These are phyloP conservation scores for Hura crepitans DNA, from an alignment of 441 rosid species.

Conservation along the genomic window DNA sequence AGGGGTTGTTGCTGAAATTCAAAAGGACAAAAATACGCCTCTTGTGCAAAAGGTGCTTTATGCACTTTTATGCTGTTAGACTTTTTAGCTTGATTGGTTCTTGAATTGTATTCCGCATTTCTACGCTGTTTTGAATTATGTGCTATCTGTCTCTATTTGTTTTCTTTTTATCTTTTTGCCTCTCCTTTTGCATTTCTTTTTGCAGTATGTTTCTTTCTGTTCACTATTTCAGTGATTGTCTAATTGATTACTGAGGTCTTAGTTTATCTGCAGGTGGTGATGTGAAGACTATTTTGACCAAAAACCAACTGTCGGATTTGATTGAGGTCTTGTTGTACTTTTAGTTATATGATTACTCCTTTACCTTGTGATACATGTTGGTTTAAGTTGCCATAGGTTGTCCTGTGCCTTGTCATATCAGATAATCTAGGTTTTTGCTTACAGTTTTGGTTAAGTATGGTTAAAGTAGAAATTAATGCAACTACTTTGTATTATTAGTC, in stretches of 20 bases:
- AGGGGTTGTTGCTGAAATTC: constrained; percentile 89
- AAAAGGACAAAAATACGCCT: constrained; percentile 69
- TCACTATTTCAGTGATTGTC: constrained; percentile 18
- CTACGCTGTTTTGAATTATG: constrained; percentile 1
- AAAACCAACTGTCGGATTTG: constrained; percentile 61
- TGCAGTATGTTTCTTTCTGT: constrained; percentile 7
- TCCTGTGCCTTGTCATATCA: constrained; percentile 6
- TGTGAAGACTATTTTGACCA: constrained; percentile 64
- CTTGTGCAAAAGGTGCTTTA: constrained; percentile 74
- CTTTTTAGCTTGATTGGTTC: constrained; percentile 1
- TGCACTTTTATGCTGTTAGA: constrained; percentile 24
- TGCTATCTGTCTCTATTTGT: background rate
- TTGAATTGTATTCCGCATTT: constrained; percentile 5
- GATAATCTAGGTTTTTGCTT: background rate
- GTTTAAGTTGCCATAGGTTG: constrained; percentile 12
- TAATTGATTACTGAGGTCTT: constrained; percentile 36
- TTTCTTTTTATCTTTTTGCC: background rate
- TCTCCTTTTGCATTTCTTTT: background rate
- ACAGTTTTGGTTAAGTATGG: background rate
- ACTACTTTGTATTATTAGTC: background rate
- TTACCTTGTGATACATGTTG: constrained; percentile 7
- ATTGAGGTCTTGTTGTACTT: constrained; percentile 63
- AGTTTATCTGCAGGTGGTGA: constrained; percentile 82
- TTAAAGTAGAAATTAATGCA: background rate
- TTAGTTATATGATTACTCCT: constrained; percentile 21